phyloP scores from a whole-genome alignment of 2,329 filamentous ascomycete species.

The Aspergillus brasiliensis region DNA sequence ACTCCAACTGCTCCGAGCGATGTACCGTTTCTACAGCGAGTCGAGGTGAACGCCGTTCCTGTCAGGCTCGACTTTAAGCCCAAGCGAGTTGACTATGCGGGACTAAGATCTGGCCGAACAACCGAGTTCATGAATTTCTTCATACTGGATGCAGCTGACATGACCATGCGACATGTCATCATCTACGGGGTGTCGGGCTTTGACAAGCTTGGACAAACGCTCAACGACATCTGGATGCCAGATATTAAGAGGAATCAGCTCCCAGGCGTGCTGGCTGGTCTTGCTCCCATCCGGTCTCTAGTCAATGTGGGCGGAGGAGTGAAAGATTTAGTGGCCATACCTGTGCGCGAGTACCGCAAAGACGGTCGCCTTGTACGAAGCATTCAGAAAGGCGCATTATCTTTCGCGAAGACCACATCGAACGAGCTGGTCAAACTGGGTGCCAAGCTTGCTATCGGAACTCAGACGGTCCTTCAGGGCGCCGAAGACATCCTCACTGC shows the following conservation, averaged over 20 bases:
- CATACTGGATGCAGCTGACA: conserved; percentile 82
- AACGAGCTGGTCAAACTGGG: conserved; percentile 93
- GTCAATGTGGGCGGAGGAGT: conserved; percentile 90
- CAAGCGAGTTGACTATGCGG: conserved; percentile 94
- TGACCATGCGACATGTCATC: conserved; percentile 85
- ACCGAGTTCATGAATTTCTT: conserved; percentile 99
- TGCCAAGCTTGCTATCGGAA: conserved; percentile 91
- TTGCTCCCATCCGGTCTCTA: conserved; percentile 85
- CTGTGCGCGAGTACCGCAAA: conserved; percentile 88
- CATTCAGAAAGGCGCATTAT: conserved; percentile 83
- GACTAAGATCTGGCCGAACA: conserved; percentile 87
- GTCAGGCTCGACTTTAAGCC: conserved; percentile 96
- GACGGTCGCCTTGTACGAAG: conserved; percentile 90
- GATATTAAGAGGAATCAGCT: conserved; percentile 90
- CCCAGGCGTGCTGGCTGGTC: conserved; percentile 80
- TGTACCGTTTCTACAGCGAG: conserved; percentile 82
- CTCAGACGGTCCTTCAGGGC: conserved; percentile 87
- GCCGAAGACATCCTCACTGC: conserved; percentile 74
- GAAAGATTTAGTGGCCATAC: conserved; percentile 82
- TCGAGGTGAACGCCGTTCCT: conserved; percentile 80
- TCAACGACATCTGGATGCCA: conserved; percentile 96
- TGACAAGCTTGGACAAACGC: conserved; percentile 80
- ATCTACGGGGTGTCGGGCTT: conserved; percentile 91
- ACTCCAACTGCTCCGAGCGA: conserved; percentile 66
- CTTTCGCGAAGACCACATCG: conserved; percentile 90